A percentile compares a stretch with the other conserved stretches of the same genome.
These are phyloP conservation scores for Acephala macrosclerotiorum DNA, from an alignment of 2,329 filamentous ascomycete genomes.

Conservation along the genomic window DNA sequence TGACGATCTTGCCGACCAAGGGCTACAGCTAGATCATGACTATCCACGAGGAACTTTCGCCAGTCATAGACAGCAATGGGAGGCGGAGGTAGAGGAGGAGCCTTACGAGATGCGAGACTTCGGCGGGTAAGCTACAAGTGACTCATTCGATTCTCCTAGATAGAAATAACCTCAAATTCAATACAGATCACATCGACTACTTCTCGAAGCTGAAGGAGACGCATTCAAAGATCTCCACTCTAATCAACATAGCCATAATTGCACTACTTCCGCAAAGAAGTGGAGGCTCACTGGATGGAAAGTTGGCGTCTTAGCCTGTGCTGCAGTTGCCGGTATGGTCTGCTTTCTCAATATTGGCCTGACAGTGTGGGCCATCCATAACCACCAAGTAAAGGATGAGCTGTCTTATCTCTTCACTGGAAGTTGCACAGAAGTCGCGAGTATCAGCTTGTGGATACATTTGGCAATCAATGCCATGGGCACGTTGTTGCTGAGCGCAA, in stretches of 20 bases:
- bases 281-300: slow-evolving; percentile 22
- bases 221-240: not conserved
- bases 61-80: not conserved
- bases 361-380: slow-evolving; percentile 19
- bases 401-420: slow-evolving; percentile 21
- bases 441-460: slow-evolving; percentile 26
- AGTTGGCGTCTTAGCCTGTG: slow-evolving; percentile 20
- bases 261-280: not conserved
- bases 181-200: not conserved
- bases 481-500: slow-evolving; percentile 20
- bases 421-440: slow-evolving; percentile 19
- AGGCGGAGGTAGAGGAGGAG: not conserved
- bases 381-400: slow-evolving; percentile 10
- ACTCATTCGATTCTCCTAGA: not conserved
- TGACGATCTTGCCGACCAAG: not conserved
- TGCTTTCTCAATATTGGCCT: slow-evolving; percentile 22
- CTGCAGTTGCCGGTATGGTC: slow-evolving; percentile 11
- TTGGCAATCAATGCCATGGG: slow-evolving; percentile 22
- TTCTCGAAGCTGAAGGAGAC: not conserved
- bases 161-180: not conserved
- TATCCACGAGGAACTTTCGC: not conserved
- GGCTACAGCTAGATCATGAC: not conserved
- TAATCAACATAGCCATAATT: not conserved
- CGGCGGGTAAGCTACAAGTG: not conserved
- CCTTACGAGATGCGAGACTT: not conserved